Base-by-base conservation (phyloP, 2,329 filamentous ascomycete genomes). In the Sclerotinia sclerotiorum region DNA sequence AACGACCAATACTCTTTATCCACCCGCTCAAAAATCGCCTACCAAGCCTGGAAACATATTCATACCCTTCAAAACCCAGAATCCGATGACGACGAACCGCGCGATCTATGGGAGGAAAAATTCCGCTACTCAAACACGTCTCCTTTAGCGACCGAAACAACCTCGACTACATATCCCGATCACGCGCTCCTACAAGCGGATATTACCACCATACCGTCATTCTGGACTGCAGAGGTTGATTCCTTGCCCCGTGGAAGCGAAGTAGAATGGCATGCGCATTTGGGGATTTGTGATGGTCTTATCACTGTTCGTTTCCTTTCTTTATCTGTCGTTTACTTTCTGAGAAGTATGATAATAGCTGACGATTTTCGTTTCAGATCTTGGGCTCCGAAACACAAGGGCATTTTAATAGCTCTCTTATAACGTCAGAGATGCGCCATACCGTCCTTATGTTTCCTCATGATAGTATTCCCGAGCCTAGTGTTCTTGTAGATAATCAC, bases 181-280 rank as follows among this genome's bases (percentile, higher is more conserved):
- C 49, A 65, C 11, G 2, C 24, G 2, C 61, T 67, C 39, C 19
- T 62, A 19, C 56, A 51, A 27, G 32, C 17, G 7, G 32, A 61
- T 21, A 8, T 15, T 5, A 17, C 5, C 13, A 46, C 32, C 10
- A 49, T 62, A 2, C 89, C 93, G 1, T 90, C 90, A 0, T 84
- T 94, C 73, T 90, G 95, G 76, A 85, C 90, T 0, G 89, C 88
- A 0, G 88, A 95, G 75, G 90, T 97, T 1, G 84, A 89, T 55
- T 86, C 88, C 72, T 83, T 99, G 17, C 95, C 95, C 1, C 86
- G 92, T 27, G 83, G 81, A 21, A 90, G 90, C 39, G 83, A 83
- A 49, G 87, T 97, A 15, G 95, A 99, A 81, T 99, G 94, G 94
- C 90, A 92, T 73, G 89, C 84, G 1, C 85, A 90, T 68, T 76